Conservation (phyloP, 305 asterid genomes). For the Coffea humblotiana region DNA sequence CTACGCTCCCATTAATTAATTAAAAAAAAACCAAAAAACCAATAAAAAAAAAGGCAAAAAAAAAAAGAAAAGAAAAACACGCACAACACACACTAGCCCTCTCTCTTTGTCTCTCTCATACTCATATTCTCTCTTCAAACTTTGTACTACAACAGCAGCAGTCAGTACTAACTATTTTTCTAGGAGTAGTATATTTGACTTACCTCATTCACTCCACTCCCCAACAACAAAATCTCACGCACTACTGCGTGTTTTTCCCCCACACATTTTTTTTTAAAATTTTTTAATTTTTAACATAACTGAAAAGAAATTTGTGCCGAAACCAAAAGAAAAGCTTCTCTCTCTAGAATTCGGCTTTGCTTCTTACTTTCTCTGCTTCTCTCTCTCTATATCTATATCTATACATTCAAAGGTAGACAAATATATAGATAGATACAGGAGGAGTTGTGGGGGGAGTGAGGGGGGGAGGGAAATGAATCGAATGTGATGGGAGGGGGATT, state of each 20-base stretch:
- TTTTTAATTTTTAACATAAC: not conserved
- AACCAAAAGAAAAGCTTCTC: not conserved
- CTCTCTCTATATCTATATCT: slow-evolving; percentile 2
- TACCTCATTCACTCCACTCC: not conserved
- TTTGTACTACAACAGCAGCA: not conserved
- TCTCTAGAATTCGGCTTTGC: not conserved
- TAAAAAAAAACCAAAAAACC: too few species aligned
- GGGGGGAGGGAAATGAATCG: slow-evolving; percentile 67
- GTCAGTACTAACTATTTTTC: not conserved
- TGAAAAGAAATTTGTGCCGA: not conserved
- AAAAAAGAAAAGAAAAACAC: not conserved
- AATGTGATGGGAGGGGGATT: slow-evolving; percentile 99
- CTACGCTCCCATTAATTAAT: too few species aligned
- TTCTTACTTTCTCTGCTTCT: not conserved
- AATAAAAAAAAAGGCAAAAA: not conserved
- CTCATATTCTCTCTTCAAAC: not conserved
- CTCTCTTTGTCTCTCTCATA: slow-evolving; percentile 1
- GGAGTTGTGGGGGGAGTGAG: slow-evolving; percentile 9
- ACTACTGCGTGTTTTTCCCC: slow-evolving; percentile 15
- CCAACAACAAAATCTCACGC: not conserved
- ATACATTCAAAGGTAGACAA: not conserved
- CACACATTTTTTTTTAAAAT: not conserved
- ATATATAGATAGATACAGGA: not conserved
- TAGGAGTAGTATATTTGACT: not conserved
- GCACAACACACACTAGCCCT: not conserved